Evolutionary conservation across 495 filamentous ascomycete species (phyloP).

Genomic region (Oleoguttula mirabilis): DNA sequence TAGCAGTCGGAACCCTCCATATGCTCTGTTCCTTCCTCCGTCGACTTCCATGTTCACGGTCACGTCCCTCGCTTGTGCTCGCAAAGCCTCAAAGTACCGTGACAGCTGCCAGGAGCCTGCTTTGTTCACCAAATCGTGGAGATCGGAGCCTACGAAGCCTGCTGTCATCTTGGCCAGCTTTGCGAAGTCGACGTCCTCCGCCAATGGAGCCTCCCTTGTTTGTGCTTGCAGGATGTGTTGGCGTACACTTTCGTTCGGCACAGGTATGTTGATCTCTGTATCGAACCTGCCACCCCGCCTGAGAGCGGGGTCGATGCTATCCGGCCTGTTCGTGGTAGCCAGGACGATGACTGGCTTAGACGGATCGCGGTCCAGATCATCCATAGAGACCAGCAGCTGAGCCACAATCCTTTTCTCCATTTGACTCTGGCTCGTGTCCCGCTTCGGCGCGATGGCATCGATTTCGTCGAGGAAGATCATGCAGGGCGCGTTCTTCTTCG

Average conservation of each 20-base stretch:
- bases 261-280: constrained; percentile 89
- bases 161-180: constrained; percentile 80
- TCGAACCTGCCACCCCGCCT: constrained; percentile 80
- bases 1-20: not conserved
- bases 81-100: constrained; percentile 27
- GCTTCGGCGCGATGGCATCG: constrained; percentile 87
- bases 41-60: constrained; percentile 24
- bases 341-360: constrained; percentile 89
- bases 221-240: constrained; percentile 75
- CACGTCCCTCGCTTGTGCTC: constrained; percentile 22
- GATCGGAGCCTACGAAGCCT: constrained; percentile 91
- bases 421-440: constrained; percentile 86
- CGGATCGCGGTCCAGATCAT: constrained; percentile 58
- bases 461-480: constrained; percentile 95
- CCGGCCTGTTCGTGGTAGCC: constrained; percentile 86
- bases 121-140: constrained; percentile 36
- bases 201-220: constrained; percentile 55
- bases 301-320: constrained; percentile 77
- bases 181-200: constrained; percentile 62
- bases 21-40: not conserved
- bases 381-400: constrained; percentile 70
- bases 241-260: constrained; percentile 72
- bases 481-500: constrained; percentile 76
- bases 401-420: constrained; percentile 97
- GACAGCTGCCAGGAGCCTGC: constrained; percentile 56